These are phyloP conservation scores for Arxiozyma slooffiae DNA, from an alignment of 1,139 yeast species.

Conservation along the genomic window DNA sequence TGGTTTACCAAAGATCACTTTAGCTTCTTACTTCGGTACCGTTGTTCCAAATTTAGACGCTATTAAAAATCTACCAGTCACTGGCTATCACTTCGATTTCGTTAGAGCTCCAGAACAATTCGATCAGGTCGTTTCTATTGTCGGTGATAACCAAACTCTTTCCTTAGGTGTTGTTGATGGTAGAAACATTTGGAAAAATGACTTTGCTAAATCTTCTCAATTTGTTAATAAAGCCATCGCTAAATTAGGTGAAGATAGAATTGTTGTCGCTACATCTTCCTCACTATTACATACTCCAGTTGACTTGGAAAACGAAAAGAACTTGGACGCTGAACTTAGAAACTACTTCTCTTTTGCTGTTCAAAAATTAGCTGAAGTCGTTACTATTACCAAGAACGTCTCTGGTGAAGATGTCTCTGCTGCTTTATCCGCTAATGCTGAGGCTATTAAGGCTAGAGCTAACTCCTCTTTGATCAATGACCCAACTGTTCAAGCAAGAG, in stretches of 20 bases:
- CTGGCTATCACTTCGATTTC: constrained; percentile 94
- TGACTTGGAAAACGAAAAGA: constrained; percentile 83
- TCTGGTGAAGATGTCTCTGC: constrained; percentile 67
- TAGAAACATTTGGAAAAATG: constrained; percentile 98
- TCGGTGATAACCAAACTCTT: constrained; percentile 60
- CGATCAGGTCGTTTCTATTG: constrained; percentile 62
- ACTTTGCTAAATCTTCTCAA: constrained; percentile 76
- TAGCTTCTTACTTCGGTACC: constrained; percentile 95
- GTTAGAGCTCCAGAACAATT: constrained; percentile 96
- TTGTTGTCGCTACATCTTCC: constrained; percentile 88
- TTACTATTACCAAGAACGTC: constrained; percentile 77
- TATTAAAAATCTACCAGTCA: constrained; percentile 79
- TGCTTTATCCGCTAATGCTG: constrained; percentile 72
- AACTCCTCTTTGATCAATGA: constrained; percentile 85
- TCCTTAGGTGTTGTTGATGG: constrained; percentile 98
- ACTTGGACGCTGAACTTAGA: constrained; percentile 81
- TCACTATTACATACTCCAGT: constrained; percentile 98
- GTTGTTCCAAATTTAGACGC: constrained; percentile 93
- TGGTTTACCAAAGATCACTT: constrained; percentile 65
- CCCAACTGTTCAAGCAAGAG: constrained; percentile 81
- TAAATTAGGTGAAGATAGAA: constrained; percentile 81
- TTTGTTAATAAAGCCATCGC: constrained; percentile 73
- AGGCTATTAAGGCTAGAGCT: constrained; percentile 76
- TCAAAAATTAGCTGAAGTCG: constrained; percentile 90
- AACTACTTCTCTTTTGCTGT: constrained; percentile 98